Base-by-base conservation (phyloP, 495 filamentous ascomycete genomes). In the Cercophora scortea region DNA sequence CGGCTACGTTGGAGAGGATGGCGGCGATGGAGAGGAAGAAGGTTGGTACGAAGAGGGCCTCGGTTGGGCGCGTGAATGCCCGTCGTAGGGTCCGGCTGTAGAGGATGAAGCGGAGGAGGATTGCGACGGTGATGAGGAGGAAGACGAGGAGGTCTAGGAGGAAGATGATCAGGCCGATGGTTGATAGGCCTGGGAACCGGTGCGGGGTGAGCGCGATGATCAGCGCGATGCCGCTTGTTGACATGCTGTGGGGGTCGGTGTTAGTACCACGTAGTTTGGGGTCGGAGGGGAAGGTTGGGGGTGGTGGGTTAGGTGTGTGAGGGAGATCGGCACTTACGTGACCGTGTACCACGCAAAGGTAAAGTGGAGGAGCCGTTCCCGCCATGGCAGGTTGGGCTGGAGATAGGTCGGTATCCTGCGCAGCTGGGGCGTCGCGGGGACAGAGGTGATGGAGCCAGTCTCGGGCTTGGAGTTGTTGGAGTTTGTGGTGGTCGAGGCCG, bases 291-390 rank as follows among this genome's bases (percentile, higher is more conserved):
- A n/a, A n/a, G 16, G 32, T 13, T 19, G 32, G 45, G 15, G 18
- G 47, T 18, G 16, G 34, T 13, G 33, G 33, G 16, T 3, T 18
- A 17, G 33, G 15, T 4, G 32, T 19, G 47, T 39, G 32, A 49
- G 34, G 32, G 17, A 6, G 33, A 17, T 16, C 1, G 16, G 25
- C 25, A 2, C 5, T 25, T 56, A 61, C 61, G 79, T 83, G 15
- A 83, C 62, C 10, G 81, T 85, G 62, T 82, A 89, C 77, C 83
- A 87, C 19, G 83, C 82, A 79, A 82, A 86, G n/a, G 84, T 87
- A 60, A 86, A 85, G 57, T 86, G 84, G 49, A 78, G 71, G 4
- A 86, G 66, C 6, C 84, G 71, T 17, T 63, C 50, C 43, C 60
- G 58, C 55, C 62, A 63, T 16, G 64, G 60, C 4, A 67, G 36